Conservation (phyloP, 1,284 basidiomycete genomes). For the Boletus mariae region DNA sequence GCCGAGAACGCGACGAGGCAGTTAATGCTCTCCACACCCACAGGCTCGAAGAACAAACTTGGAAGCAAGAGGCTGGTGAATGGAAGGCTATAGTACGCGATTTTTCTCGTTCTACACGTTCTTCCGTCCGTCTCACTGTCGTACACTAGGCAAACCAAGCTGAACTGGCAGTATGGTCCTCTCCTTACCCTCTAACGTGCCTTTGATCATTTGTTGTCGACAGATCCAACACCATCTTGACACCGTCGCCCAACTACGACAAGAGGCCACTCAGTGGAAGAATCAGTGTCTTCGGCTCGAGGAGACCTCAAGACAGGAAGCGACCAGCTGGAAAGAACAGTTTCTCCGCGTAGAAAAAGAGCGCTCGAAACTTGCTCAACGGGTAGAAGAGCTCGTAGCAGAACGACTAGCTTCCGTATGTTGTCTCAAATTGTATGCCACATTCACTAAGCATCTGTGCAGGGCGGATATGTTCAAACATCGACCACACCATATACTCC, state of each 20-base stretch:
- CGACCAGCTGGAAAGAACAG: slow-evolving; percentile 66
- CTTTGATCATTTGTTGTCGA: slow-evolving; percentile 1
- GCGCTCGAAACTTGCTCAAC: slow-evolving; percentile 48
- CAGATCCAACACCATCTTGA: slow-evolving; percentile 59
- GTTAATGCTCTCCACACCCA: slow-evolving; percentile 43
- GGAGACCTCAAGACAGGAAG: slow-evolving; percentile 44
- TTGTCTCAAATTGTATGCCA: slow-evolving; percentile 19
- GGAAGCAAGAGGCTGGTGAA: slow-evolving; percentile 46
- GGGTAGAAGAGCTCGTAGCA: slow-evolving; percentile 53
- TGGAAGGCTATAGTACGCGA: slow-evolving; percentile 53
- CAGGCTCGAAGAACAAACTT: slow-evolving; percentile 45
- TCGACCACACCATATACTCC: slow-evolving; percentile 24
- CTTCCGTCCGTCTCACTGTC: slow-evolving; percentile 7
- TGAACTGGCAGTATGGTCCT: slow-evolving; percentile 48
- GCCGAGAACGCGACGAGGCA: slow-evolving; percentile 53
- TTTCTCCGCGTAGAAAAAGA: slow-evolving; percentile 65
- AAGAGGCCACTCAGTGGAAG: slow-evolving; percentile 65
- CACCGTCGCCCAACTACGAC: slow-evolving; percentile 55
- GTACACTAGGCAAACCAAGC: slow-evolving; percentile 49
- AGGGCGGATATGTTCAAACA: slow-evolving; percentile 26
- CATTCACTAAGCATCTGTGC: slow-evolving; percentile 11
- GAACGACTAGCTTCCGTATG: slow-evolving; percentile 42
- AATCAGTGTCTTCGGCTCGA: slow-evolving; percentile 56
- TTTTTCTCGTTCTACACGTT: slow-evolving; percentile 1
- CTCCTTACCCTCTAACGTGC: slow-evolving; percentile 1